Evolutionary conservation across 441 rosid species (phyloP), one percentile per base, ranked within the genome.

Genomic region (Mallotus japonicus): DNA sequence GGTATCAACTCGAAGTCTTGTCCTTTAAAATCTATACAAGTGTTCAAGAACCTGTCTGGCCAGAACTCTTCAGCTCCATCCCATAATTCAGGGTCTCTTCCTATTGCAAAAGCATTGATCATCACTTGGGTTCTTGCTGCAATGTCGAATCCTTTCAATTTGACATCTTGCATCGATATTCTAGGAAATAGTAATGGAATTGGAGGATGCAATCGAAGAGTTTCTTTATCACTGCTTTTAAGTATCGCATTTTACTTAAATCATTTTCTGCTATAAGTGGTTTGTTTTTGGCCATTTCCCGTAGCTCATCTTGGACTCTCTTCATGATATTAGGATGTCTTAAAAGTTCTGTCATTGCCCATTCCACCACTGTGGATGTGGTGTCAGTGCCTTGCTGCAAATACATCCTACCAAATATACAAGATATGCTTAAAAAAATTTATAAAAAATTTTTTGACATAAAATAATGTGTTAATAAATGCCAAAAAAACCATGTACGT

Each of bases 181-280:
- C 86, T 82, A 22, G 88, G 83, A 22, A 83, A 64, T 1, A 87
- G 59, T 19, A 84, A 68, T 9, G 88, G 90, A 14, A 64, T 60
- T 28, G 77, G 77, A n/a, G 86, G 90, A 37, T 86, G 87, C 68
- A 87, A 62, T 11, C 91, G 80, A 16, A 86, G 73, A 32, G 88
- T 83, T 70, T 86, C 89, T 32, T 87, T 87, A 85, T 78, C 8
- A 85, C 82, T 32, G 83, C 65, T 60, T 82, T 82, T 14, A 88
- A 61, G 78, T 77, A 83, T 0, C 56, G 78, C 70, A 86, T 70
- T 32, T 79, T 42, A 2, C 54, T 24, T 0, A 80, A 0, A 32
- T 84, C 88, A 0, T 62, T 72, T 65, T 81, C 80, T 0, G 77
- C 65, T 46, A 86, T 73, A 16, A 8, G 44, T 20, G 69, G 71